phyloP scores from a whole-genome alignment of 2,329 filamentous ascomycete species.

The Diplodia corticola region DNA sequence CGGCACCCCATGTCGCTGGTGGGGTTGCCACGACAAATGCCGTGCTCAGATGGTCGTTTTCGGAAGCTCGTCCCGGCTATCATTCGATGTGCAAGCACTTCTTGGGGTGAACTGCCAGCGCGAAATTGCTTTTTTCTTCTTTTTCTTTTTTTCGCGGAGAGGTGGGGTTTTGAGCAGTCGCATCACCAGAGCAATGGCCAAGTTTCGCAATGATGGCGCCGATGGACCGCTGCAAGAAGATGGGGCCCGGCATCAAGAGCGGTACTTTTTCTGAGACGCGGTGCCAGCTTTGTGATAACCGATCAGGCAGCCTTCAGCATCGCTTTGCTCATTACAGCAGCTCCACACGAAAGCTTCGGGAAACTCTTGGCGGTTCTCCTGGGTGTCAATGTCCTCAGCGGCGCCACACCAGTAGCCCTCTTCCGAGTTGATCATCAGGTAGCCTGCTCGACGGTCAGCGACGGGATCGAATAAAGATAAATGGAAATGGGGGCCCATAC shows the following conservation, averaged over 20 bases:
- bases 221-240: not conserved
- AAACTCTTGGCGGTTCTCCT: constrained; percentile 29
- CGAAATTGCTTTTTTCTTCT: not conserved
- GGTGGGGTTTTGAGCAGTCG: no score
- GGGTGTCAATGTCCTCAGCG: constrained; percentile 28
- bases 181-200: no score
- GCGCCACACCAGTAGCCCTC: not conserved
- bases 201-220: not conserved
- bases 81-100: not conserved
- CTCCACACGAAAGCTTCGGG: constrained; percentile 34
- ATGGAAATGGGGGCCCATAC: not conserved
- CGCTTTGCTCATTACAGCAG: constrained; percentile 29
- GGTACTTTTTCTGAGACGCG: not conserved
- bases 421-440: not conserved
- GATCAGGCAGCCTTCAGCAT: not conserved
- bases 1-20: not conserved
- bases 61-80: not conserved
- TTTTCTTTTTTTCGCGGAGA: no score
- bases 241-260: not conserved
- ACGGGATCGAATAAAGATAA: no score
- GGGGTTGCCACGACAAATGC: not conserved
- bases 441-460: not conserved
- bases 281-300: not conserved
- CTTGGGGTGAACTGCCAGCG: not conserved
- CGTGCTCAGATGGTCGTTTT: not conserved